Evolutionary conservation across 176 grass and related monocot genomes (phyloP), one percentile per base, ranked within the genome.

Genomic region (Alloteropsis semialata): DNA sequence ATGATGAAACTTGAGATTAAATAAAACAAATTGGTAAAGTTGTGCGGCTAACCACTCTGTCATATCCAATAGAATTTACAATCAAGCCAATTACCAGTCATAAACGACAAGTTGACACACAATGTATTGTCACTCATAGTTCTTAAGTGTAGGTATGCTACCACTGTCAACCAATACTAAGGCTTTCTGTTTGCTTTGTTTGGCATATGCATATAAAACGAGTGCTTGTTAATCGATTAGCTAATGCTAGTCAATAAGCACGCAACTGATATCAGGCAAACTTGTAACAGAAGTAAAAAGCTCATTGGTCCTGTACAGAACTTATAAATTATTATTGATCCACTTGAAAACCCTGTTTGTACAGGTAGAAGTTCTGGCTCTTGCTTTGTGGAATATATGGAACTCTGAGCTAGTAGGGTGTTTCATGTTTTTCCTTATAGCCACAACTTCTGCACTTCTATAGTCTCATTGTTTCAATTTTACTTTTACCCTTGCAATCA

Each of bases 231-330:
- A 45, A 49, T 38, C 50, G 19, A 16, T 42, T 57, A 61, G 71
- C 28, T 68, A 68, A 69, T 82, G 63, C 33, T 49, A 51, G 12
- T 68, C 33, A 61, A 42, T 68, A 28, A 75, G 22, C 51, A 38
- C 27, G 41, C 22, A 22, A 30, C 30, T 80, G 28, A 76, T 75
- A 11, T 34, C 11, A 36, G 10, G 19, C 5, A 24, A 65, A 49
- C 21, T 38, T 80, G 30, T 53, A 80, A 66, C 13, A 66, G 51
- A 32, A n/a, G n/a, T n/a, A n/a, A n/a, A n/a, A 78, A 79, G 32
- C 11, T 37, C 59, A 65, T 12, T 36, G 2, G 17, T 53, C 25
- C 34, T 34, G 14, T 63, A 78, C 17, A 60, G 38, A 76, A 29
- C 15, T 43, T 77, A 58, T 42, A 33, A 19, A 37, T 25, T 65